Evolutionary conservation across 2,329 filamentous ascomycete species (phyloP).

Genomic region (Fusarium tjaetaba): DNA sequence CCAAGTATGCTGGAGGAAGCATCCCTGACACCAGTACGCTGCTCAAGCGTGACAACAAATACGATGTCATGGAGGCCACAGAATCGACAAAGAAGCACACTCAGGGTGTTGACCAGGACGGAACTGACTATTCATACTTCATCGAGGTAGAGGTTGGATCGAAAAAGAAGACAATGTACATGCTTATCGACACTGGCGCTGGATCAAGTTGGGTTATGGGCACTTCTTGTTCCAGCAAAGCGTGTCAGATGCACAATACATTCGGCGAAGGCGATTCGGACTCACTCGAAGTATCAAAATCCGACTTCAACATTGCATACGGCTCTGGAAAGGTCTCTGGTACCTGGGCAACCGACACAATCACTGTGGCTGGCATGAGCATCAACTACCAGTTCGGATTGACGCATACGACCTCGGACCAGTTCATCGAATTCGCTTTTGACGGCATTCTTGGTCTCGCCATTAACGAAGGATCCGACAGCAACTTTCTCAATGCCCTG

Average conservation of each 20-base stretch:
- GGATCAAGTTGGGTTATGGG: constrained; percentile 88
- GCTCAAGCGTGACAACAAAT: constrained; percentile 57
- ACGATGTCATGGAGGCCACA: constrained; percentile 57
- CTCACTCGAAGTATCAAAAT: constrained; percentile 64
- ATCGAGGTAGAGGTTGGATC: constrained; percentile 67
- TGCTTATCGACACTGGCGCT: constrained; percentile 74
- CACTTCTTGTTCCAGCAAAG: constrained; percentile 69
- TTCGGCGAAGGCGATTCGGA: constrained; percentile 75
- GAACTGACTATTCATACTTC: constrained; percentile 74
- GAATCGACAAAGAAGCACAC: constrained; percentile 58
- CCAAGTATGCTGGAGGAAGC: constrained; percentile 50
- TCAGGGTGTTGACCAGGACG: constrained; percentile 70
- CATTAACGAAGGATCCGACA: constrained; percentile 65
- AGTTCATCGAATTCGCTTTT: constrained; percentile 83
- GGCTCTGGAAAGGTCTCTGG: constrained; percentile 81
- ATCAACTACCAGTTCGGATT: constrained; percentile 76
- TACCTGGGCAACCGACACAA: constrained; percentile 69
- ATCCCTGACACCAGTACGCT: constrained; percentile 24
- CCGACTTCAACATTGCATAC: constrained; percentile 75
- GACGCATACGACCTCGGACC: constrained; percentile 74
- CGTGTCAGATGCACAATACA: constrained; percentile 75
- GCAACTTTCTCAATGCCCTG: constrained; percentile 75
- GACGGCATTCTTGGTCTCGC: constrained; percentile 88
- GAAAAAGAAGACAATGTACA: constrained; percentile 62
- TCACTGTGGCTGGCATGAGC: constrained; percentile 73